Base-by-base conservation (phyloP, 768 basidiomycete genomes). In the Pholiota conissans region DNA sequence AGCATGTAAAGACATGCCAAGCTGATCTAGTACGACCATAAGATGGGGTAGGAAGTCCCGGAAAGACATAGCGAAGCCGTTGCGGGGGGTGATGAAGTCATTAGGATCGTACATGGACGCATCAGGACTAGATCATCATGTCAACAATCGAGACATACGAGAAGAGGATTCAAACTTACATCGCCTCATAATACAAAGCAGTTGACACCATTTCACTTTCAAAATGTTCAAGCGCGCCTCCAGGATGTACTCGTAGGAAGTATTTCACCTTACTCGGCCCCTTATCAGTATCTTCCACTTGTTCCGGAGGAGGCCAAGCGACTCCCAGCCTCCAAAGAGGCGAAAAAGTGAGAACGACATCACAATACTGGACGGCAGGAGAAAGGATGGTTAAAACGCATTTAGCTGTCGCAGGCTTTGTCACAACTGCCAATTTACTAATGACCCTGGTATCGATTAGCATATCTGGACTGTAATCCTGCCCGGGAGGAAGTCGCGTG, bases 191-290 rank as follows among this genome's bases (percentile, higher is more conserved):
- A 73, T 93, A 94, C 51, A 94, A 66, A 9, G 90, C 82, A 9
- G 91, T 93, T 0, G 89, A 78, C 20, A 88, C 89, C 75, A 87
- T 86, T 70, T 89, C 85, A 58, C 85, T 89, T 65, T 91, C 89
- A 61, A 93, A 93, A 69, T 94, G 91, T 67, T 94, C 92, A 48
- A 94, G 73, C 0, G 89, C 91, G 63, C 92, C 92, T 35, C 90
- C 91, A 42, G 92, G 91, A 69, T 92, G 87, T 9, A 89, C 89
- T 35, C 91, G 82, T 57, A 93, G 63, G 71, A 92, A 93, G 66
- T 89, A 93, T 66, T 93, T 93, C 73, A 89, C 79, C 68, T 37
- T 56, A 39, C 48, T 56, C 8, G 45, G 26, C 24, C 46, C 55
- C 13, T 87, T 92, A n/a, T n/a, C n/a, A 61, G 85, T 81, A 16